Evolutionary conservation across 805 yeast species (phyloP).

Genomic region (Saccharomyces jurei): DNA sequence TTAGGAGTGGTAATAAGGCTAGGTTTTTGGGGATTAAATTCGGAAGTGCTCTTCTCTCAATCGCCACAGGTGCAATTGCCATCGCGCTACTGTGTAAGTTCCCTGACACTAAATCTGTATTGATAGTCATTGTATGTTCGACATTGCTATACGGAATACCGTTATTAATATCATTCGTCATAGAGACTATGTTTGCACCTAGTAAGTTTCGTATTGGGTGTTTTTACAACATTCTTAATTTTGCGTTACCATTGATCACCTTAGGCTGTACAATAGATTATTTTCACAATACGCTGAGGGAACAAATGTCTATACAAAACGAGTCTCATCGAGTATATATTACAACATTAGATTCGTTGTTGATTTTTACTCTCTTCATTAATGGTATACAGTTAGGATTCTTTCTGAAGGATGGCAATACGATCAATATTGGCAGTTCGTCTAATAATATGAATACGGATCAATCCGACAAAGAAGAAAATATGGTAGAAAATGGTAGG

Average conservation of each 20-base stretch:
- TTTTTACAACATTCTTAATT: neutral
- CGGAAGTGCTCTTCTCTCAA: conserved; percentile 11
- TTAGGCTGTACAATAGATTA: conserved; percentile 17
- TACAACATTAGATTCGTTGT: conserved; percentile 13
- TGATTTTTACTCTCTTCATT: conserved; percentile 15
- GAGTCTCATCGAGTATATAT: conserved; percentile 9
- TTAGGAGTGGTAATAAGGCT: neutral
- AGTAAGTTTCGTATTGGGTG: neutral
- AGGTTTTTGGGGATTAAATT: neutral
- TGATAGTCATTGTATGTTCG: conserved; percentile 21
- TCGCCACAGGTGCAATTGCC: conserved; percentile 18
- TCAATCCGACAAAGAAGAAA: conserved; percentile 1
- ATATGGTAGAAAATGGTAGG: conserved; percentile 7
- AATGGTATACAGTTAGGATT: conserved; percentile 18
- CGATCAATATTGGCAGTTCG: neutral
- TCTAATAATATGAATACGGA: conserved; percentile 1
- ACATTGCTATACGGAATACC: conserved; percentile 14
- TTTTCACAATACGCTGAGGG: conserved; percentile 11
- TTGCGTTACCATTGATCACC: conserved; percentile 13
- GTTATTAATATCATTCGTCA: conserved; percentile 1
- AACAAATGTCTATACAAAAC: conserved; percentile 1
- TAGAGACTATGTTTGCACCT: neutral
- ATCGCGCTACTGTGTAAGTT: conserved; percentile 16
- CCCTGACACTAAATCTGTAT: conserved; percentile 12
- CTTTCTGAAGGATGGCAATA: neutral